Percentiles rank a stretch among this genome's conserved stretches.
Conservation (phyloP, 345 rosid species). For the Raphanus raphanistrum region DNA sequence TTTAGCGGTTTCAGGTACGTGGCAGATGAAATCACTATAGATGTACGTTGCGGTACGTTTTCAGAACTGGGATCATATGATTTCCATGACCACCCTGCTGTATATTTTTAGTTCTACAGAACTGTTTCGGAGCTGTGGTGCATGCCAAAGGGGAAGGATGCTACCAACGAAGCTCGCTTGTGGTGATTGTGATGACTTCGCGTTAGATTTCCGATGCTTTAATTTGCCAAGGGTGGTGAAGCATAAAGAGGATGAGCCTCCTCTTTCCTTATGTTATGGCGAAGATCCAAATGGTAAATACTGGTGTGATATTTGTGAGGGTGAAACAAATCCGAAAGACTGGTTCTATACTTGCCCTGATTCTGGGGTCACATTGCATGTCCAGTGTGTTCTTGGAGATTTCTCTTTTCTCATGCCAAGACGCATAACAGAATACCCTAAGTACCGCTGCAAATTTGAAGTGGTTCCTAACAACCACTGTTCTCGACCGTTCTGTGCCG, state of each 20-base stretch:
- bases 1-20: not conserved
- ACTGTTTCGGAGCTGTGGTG: not conserved
- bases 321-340: not conserved
- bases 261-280: not conserved
- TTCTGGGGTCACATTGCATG: not conserved
- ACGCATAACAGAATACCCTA: not conserved
- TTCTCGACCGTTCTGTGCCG: not conserved
- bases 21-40: not conserved
- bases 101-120: too few relatives aligned
- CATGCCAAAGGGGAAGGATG: not conserved
- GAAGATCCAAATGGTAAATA: not conserved
- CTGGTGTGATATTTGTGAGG: not conserved
- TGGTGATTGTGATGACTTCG: not conserved
- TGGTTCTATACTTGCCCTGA: not conserved
- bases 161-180: not conserved
- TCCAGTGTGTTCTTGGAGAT: not conserved
- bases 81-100: not conserved
- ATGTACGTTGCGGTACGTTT: not conserved
- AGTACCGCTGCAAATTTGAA: not conserved
- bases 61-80: not conserved
- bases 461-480: not conserved
- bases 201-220: not conserved
- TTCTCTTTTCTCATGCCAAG: not conserved
- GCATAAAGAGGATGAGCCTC: not conserved
- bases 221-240: not conserved